These are phyloP conservation scores for Evernia prunastri DNA, from an alignment of 495 filamentous ascomycete genomes.

Conservation along the genomic window DNA sequence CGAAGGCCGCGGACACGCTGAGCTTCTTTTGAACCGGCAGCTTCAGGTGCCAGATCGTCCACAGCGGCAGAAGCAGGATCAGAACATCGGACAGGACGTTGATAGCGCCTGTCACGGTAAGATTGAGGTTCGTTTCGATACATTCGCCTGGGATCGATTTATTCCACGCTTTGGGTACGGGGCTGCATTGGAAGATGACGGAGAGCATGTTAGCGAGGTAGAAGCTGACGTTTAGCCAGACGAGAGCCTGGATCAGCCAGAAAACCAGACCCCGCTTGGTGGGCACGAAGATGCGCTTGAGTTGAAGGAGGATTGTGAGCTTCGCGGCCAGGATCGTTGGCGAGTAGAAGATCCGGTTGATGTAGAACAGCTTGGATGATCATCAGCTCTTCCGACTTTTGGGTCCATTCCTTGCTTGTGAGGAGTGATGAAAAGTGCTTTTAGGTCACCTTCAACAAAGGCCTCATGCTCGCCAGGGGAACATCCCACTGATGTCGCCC, in stretches of 20 bases:
- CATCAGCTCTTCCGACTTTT: neutral
- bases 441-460: constrained; percentile 3
- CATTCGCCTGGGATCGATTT: constrained; percentile 39
- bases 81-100: constrained; percentile 48
- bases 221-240: constrained; percentile 10
- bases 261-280: constrained; percentile 12
- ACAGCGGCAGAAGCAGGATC: constrained; percentile 43
- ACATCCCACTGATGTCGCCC: constrained; percentile 10
- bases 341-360: constrained; percentile 9
- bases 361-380: constrained; percentile 4
- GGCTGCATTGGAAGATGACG: constrained; percentile 18
- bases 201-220: constrained; percentile 11
- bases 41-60: constrained; percentile 42
- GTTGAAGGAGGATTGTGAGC: constrained; percentile 17
- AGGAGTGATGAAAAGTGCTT: neutral
- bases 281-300: constrained; percentile 17
- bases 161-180: constrained; percentile 33
- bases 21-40: constrained; percentile 43
- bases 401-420: neutral
- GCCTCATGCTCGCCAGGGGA: neutral
- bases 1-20: constrained; percentile 12
- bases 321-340: constrained; percentile 13
- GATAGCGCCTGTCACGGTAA: constrained; percentile 40
- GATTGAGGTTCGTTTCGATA: constrained; percentile 43
- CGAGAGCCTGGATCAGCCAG: constrained; percentile 6